Conservation (phyloP, 176 grass and related monocot genomes). For the Cenchrus purpureus region DNA sequence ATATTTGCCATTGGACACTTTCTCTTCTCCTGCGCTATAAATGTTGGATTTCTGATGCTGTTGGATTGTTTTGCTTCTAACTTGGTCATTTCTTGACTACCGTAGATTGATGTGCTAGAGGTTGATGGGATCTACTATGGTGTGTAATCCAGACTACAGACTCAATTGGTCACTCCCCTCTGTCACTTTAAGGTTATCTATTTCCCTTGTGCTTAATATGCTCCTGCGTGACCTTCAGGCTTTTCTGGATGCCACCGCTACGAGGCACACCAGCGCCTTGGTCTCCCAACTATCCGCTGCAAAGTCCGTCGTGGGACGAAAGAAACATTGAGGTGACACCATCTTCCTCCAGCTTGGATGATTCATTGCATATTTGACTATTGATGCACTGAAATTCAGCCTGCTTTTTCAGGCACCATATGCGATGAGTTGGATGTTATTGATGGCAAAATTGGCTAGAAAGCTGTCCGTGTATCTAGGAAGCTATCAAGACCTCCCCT, state of each 20-base stretch:
- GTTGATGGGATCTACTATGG: conserved; percentile 92
- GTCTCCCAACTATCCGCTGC: conserved; percentile 85
- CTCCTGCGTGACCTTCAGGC: conserved; percentile 47
- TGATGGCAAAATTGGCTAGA: conserved; percentile 1
- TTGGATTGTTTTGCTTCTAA: conserved; percentile 25
- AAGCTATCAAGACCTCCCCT: background rate
- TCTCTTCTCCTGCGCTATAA: background rate
- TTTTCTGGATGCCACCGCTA: conserved; percentile 97
- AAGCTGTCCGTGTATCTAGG: conserved; percentile 7
- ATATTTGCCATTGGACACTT: background rate
- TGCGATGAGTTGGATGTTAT: conserved; percentile 57
- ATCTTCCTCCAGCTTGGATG: conserved; percentile 1
- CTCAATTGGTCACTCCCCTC: background rate
- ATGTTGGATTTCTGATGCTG: background rate
- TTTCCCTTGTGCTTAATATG: conserved; percentile 31
- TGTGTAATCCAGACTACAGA: conserved; percentile 30
- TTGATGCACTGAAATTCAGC: conserved; percentile 4
- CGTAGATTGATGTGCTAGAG: conserved; percentile 95
- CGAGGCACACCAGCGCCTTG: conserved; percentile 89
- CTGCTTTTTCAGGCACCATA: conserved; percentile 67
- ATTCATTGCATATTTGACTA: background rate
- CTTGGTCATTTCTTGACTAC: conserved; percentile 19
- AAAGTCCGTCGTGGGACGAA: conserved; percentile 90
- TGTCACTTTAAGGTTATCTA: conserved; percentile 3
- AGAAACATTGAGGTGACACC: conserved; percentile 76